Conservation (phyloP, 2,329 filamentous ascomycete genomes). For the Ophiostoma sp. region DNA sequence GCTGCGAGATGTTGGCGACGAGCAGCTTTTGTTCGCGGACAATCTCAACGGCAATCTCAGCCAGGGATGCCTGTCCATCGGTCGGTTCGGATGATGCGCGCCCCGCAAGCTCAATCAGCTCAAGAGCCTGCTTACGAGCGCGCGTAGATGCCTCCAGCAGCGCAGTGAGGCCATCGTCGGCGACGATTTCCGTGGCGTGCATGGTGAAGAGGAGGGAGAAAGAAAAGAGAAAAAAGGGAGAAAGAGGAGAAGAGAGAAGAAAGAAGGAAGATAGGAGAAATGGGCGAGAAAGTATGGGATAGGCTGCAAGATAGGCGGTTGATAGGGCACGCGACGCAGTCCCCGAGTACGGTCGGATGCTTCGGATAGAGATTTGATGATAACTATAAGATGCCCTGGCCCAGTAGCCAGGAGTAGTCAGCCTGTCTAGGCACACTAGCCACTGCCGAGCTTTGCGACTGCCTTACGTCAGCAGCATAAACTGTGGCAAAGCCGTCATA, state of each 20-base stretch:
- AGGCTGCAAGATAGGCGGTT: neutral
- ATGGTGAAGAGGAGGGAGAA: slow-evolving; percentile 35
- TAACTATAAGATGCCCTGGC: neutral
- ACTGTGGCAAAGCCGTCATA: neutral
- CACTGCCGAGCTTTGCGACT: neutral
- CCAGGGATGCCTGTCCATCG: slow-evolving; percentile 36
- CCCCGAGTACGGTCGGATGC: neutral
- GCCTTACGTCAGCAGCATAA: neutral
- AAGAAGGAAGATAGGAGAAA: neutral
- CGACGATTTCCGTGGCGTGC: slow-evolving; percentile 55
- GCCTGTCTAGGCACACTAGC: neutral
- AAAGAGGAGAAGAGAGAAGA: neutral
- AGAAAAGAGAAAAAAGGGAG: neutral
- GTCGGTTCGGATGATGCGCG: slow-evolving; percentile 18
- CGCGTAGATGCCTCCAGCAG: slow-evolving; percentile 69
- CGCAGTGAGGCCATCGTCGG: slow-evolving; percentile 58
- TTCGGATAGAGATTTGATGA: slow-evolving; percentile 5
- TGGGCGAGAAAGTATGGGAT: neutral
- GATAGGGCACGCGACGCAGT: neutral
- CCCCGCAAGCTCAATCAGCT: slow-evolving; percentile 53
- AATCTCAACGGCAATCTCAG: slow-evolving; percentile 45
- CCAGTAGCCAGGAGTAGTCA: neutral
- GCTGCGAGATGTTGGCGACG: slow-evolving; percentile 69
- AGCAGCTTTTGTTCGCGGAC: slow-evolving; percentile 76
- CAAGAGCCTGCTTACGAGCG: slow-evolving; percentile 65